Base-by-base conservation (phyloP, 441 rosid species). In the California macrophylla region DNA sequence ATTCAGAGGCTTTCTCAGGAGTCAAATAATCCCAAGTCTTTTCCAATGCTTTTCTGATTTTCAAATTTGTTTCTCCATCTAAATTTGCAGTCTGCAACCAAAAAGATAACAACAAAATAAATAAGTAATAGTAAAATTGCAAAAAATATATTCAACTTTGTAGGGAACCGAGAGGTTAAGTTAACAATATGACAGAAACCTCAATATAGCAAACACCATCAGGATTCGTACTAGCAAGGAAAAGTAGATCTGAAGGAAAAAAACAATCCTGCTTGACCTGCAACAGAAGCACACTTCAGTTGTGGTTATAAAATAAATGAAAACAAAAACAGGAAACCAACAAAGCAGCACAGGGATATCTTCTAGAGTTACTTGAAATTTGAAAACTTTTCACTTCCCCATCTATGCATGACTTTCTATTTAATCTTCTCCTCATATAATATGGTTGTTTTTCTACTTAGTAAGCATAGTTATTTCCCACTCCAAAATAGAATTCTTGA, bases 41-140 rank as follows among this genome's bases (percentile, higher is more conserved):
- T 80, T 95, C 99, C 74, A 95, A 83, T 25, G 93, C 99, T 85
- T 92, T 95, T 83, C 99, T 87, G 62, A 95, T 92, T 85, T 95
- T 95, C 78, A 95, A 83, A 85, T 92, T 95, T 76, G 99, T 95
- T 88, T 95, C 99, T 60, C 99, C 99, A 66, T 95, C 98, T 84
- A 95, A 88, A 80, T 95, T 95, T 74, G 99, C 93, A 70, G 99
- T 95, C 99, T 95, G 81, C 80, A 78, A 54, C 34, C 76, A 78
- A 67, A 76, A 24, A 3, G 15, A 10, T n/a, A 61, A 26, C 9
- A 26, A 28, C 15, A 58, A 58, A 24, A 12, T 18, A 58, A 24
- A 36, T 9, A 24, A 24, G 25, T 4, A 69, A 16, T 36, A 36
- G 42, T 42, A 58, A 23, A 62, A 62, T 2, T 24, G 6, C 13